Evolutionary conservation across 1,284 basidiomycete species (phyloP).

Genomic region (Tilletia indica): DNA sequence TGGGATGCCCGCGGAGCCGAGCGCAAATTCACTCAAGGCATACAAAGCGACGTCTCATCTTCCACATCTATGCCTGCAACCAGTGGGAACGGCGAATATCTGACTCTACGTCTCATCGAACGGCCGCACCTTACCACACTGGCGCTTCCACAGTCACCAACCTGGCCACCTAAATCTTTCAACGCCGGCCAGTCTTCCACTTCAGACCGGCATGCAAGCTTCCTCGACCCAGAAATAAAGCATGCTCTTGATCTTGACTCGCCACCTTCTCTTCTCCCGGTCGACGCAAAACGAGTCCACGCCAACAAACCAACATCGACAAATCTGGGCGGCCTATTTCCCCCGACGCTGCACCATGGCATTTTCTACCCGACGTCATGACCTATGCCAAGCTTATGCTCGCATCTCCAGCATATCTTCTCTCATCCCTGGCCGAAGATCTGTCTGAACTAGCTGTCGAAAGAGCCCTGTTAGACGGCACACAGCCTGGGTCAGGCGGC

Average conservation of each 20-base stretch:
- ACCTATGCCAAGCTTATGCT: conserved; percentile 92
- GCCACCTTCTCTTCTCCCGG: neutral
- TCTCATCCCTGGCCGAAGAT: conserved; percentile 71
- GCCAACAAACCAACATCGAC: neutral
- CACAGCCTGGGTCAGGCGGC: conserved; percentile 22
- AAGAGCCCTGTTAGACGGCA: conserved; percentile 55
- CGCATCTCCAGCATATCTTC: conserved; percentile 75
- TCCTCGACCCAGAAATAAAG: neutral
- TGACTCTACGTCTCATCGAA: conserved; percentile 80
- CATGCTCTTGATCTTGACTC: neutral
- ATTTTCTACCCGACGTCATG: conserved; percentile 90
- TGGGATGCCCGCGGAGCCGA: conserved; percentile 52
- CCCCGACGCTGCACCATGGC: conserved; percentile 85
- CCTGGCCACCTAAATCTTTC: conserved; percentile 68
- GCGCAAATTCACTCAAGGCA: neutral
- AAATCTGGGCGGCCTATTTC: conserved; percentile 65
- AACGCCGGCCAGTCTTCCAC: neutral
- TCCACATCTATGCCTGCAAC: conserved; percentile 24
- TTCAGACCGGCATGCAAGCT: conserved; percentile 12
- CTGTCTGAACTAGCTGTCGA: conserved; percentile 72
- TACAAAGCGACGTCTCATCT: conserved; percentile 16
- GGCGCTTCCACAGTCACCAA: conserved; percentile 83
- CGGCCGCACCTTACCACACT: conserved; percentile 90
- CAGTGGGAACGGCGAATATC: conserved; percentile 63
- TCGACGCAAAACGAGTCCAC: neutral